phyloP scores from a whole-genome alignment of 192 early-diverging fungal species.

The Coemansia sp. region DNA sequence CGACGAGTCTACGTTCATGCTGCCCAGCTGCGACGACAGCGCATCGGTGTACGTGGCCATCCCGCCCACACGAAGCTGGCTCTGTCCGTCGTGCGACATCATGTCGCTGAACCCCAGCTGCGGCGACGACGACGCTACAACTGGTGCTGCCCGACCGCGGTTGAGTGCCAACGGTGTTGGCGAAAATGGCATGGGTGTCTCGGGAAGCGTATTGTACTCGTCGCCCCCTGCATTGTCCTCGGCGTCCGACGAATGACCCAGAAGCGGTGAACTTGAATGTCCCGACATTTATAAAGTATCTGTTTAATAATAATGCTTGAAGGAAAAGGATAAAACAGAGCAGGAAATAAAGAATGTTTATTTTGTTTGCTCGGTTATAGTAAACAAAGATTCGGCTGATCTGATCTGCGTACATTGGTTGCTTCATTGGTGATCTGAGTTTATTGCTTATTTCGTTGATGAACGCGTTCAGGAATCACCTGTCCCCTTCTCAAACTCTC shows the following conservation, averaged over 20 bases:
- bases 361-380: background rate
- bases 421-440: too few relatives aligned
- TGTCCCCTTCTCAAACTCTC: too few relatives aligned
- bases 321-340: conserved; percentile 2
- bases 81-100: conserved; percentile 28
- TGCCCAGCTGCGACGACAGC: conserved; percentile 47
- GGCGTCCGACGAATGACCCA: conserved; percentile 2
- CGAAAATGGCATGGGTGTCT: conserved; percentile 47
- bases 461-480: too few relatives aligned
- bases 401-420: too few relatives aligned
- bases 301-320: conserved; percentile 4
- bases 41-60: conserved; percentile 40
- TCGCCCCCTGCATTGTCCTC: conserved; percentile 41
- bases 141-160: conserved; percentile 1
- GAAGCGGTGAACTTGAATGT: conserved; percentile 1
- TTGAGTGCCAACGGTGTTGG: conserved; percentile 19
- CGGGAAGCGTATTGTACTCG: conserved; percentile 31
- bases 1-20: conserved; percentile 33
- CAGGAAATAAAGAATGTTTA: conserved; percentile 1
- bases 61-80: conserved; percentile 25
- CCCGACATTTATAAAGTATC: conserved; percentile 9
- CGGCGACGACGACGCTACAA: conserved; percentile 36
- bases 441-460: too few relatives aligned
- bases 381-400: background rate
- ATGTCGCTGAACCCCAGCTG: conserved; percentile 46